Evolutionary conservation across 768 basidiomycete species (phyloP).

Genomic region (Mycena venus): DNA sequence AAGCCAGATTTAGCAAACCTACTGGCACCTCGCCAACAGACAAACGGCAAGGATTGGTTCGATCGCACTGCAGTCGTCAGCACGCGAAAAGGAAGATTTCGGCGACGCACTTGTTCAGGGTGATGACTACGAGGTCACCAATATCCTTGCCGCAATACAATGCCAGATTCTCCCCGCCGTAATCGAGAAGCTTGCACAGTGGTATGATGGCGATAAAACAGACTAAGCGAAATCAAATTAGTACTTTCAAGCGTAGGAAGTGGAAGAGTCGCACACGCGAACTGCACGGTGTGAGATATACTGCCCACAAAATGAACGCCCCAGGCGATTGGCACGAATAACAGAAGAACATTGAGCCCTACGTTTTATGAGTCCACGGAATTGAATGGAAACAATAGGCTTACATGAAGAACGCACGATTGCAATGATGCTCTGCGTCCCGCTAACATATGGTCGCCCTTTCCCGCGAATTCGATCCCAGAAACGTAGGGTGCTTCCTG

Average conservation of each 20-base stretch:
- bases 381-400: slow-evolving; percentile 27
- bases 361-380: not conserved
- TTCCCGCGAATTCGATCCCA: slow-evolving; percentile 43
- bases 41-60: slow-evolving; percentile 65
- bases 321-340: slow-evolving; percentile 60
- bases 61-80: slow-evolving; percentile 51
- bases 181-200: slow-evolving; percentile 64
- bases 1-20: slow-evolving; percentile 33
- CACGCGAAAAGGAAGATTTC: not conserved
- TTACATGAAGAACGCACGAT: slow-evolving; percentile 52
- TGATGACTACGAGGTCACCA: slow-evolving; percentile 65
- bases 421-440: slow-evolving; percentile 49
- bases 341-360: slow-evolving; percentile 57
- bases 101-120: slow-evolving; percentile 60
- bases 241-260: not conserved
- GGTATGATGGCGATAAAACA: slow-evolving; percentile 65
- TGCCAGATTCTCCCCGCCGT: slow-evolving; percentile 63
- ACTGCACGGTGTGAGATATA: slow-evolving; percentile 40
- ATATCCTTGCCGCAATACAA: slow-evolving; percentile 63
- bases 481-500: slow-evolving; percentile 19
- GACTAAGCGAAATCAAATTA: slow-evolving; percentile 29
- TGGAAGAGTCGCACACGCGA: slow-evolving; percentile 38
- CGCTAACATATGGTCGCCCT: slow-evolving; percentile 40
- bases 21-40: slow-evolving; percentile 63
- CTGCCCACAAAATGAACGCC: slow-evolving; percentile 46